A percentile compares a stretch with the other conserved stretches of the same genome.
These are phyloP conservation scores for Urochloa ruziziensis DNA, from an alignment of 176 grass and related monocot species.

Conservation along the genomic window DNA sequence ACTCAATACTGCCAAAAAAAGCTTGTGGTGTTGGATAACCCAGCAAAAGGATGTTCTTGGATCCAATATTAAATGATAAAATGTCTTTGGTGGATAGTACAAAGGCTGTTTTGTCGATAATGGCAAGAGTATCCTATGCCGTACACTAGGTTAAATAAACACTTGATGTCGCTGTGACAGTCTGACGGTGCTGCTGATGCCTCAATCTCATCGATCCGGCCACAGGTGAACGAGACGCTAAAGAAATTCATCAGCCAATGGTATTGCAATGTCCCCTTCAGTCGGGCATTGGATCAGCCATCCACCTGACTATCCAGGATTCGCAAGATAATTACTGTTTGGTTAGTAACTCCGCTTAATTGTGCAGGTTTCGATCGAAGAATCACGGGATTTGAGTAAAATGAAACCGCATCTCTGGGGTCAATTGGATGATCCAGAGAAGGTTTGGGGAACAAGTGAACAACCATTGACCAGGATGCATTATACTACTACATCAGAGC, in stretches of 20 bases:
- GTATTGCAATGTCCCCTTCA: slow-evolving; percentile 17
- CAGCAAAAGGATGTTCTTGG: neutral
- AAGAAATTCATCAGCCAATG: neutral
- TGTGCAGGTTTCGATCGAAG: neutral
- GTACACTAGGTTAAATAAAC: neutral
- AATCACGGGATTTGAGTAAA: neutral
- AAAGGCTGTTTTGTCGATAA: slow-evolving; percentile 16
- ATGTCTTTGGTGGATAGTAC: neutral
- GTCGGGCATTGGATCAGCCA: slow-evolving; percentile 13
- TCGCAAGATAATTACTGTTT: neutral
- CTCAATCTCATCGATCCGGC: neutral
- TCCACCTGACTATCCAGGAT: neutral
- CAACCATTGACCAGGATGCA: neutral
- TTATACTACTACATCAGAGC: too few species aligned
- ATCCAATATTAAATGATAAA: neutral
- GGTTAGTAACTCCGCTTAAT: neutral
- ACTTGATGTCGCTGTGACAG: neutral
- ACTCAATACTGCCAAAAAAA: neutral
- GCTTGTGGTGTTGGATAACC: neutral
- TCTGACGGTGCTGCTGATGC: neutral
- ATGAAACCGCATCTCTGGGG: neutral
- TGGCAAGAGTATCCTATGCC: neutral
- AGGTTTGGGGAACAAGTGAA: neutral
- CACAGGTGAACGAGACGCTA: neutral
- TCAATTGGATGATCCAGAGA: neutral